These are phyloP conservation scores for Agarophyton chilense DNA, from an alignment of 23 red algal genomes.

Conservation along the genomic window DNA sequence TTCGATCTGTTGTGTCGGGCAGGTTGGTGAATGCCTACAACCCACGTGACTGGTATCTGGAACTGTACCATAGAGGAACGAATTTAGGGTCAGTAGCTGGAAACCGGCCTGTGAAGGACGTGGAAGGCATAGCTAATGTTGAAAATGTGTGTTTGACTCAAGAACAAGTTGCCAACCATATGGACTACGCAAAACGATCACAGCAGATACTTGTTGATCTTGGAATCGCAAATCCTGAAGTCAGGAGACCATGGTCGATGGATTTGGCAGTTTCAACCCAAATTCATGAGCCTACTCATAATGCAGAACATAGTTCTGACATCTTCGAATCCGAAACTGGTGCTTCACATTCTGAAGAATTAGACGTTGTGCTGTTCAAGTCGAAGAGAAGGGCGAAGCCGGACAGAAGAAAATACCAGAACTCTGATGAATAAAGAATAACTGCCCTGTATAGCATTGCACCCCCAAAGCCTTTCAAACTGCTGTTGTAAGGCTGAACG, in stretches of 20 bases:
- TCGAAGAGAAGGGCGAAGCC: not conserved
- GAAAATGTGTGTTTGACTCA: conserved; percentile 53
- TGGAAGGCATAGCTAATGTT: conserved; percentile 31
- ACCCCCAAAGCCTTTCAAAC: too few relatives aligned
- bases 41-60: conserved; percentile 68
- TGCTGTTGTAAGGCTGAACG: too few relatives aligned
- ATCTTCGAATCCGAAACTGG: not conserved
- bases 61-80: conserved; percentile 65
- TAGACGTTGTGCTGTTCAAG: conserved; percentile 1
- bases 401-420: not conserved
- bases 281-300: not conserved
- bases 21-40: conserved; percentile 71
- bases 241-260: conserved; percentile 9
- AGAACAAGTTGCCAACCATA: conserved; percentile 50
- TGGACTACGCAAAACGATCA: conserved; percentile 60
- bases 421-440: too few relatives aligned
- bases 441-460: too few relatives aligned
- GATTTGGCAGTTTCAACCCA: not conserved
- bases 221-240: conserved; percentile 40
- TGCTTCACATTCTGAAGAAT: not conserved
- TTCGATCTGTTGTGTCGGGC: conserved; percentile 54
- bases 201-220: conserved; percentile 56
- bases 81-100: conserved; percentile 63
- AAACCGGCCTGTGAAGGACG: conserved; percentile 37
- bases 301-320: not conserved